Evolutionary conservation across 257 asterid genomes (phyloP).

Genomic region (Catharanthus roseus): DNA sequence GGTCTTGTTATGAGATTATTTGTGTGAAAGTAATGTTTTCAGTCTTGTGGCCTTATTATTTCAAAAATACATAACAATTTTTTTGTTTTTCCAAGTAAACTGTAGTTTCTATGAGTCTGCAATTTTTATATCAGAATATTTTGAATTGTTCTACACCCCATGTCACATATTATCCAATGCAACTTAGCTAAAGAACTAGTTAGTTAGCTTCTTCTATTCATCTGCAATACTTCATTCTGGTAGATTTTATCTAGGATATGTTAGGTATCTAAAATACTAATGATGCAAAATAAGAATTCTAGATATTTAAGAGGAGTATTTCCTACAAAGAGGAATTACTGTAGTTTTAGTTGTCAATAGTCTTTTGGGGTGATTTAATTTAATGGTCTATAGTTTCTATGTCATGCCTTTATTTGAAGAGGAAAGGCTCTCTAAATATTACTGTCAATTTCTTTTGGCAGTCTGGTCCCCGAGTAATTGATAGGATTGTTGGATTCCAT

Average conservation of each 20-base stretch:
- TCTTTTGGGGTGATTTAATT: not conserved
- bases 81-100: no score
- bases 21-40: not conserved
- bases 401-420: not conserved
- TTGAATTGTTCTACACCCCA: not conserved
- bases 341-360: not conserved
- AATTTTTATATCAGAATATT: not conserved
- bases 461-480: constrained; percentile 45
- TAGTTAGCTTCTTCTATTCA: not conserved
- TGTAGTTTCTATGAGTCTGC: no score
- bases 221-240: not conserved
- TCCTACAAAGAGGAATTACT: not conserved
- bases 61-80: no score
- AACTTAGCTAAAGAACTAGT: not conserved
- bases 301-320: not conserved
- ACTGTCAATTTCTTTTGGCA: constrained; percentile 23
- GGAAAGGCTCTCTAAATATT: constrained; percentile 1
- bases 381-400: not conserved
- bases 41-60: no score
- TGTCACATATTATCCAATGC: not conserved
- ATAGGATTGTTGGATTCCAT: constrained; percentile 37
- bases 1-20: not conserved
- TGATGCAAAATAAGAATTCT: not conserved
- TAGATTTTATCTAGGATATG: not conserved
- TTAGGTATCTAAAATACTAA: not conserved